A percentile compares a stretch with the other conserved stretches of the same genome.
Conservation (phyloP, 2,329 filamentous ascomycete species). For the Apiospora koreana region DNA sequence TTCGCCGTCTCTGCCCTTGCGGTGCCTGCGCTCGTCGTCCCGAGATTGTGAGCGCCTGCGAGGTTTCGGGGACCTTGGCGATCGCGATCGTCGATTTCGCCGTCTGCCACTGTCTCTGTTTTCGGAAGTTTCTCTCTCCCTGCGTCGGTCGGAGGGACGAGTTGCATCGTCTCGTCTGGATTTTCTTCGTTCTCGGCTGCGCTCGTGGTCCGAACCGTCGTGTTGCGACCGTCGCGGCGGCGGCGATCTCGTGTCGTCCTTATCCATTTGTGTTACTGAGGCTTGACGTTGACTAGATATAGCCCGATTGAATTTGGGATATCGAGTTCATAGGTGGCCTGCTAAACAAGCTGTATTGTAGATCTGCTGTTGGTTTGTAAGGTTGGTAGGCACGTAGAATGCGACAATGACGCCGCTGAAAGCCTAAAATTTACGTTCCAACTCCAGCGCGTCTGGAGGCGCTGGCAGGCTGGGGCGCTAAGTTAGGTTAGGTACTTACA, state of each 20-base stretch:
- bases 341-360: not conserved
- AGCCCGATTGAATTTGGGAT: not conserved
- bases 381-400: not conserved
- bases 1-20: constrained; percentile 25
- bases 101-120: not conserved
- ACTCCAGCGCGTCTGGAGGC: not conserved
- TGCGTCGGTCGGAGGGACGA: not conserved
- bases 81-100: constrained; percentile 2
- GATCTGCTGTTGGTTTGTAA: not conserved
- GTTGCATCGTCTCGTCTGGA: constrained; percentile 1
- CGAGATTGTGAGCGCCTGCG: constrained; percentile 8
- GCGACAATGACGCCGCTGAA: not conserved
- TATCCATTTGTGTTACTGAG: constrained; percentile 11
- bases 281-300: not conserved
- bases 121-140: not conserved
- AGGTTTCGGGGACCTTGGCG: constrained; percentile 1
- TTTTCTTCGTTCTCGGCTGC: not conserved
- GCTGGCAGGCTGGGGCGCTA: not conserved
- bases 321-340: not conserved
- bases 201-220: constrained; percentile 9
- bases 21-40: constrained; percentile 23
- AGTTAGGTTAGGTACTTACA: too few relatives aligned
- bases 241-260: constrained; percentile 7
- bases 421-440: not conserved
- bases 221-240: constrained; percentile 11